These are phyloP conservation scores for Colletotrichum tropicale DNA, from an alignment of 2,329 filamentous ascomycete genomes.

Conservation along the genomic window DNA sequence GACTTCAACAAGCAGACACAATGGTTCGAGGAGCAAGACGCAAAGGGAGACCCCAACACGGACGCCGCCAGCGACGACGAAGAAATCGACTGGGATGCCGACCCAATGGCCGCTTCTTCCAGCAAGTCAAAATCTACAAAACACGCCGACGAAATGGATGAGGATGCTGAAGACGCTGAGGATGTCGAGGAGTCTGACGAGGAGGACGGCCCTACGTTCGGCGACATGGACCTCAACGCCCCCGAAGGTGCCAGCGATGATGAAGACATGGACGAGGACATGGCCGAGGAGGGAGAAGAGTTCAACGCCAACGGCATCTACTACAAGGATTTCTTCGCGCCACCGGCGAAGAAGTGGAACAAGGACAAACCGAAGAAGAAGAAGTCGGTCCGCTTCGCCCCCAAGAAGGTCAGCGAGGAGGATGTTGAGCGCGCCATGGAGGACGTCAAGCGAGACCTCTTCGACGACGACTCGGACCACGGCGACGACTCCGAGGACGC, in stretches of 20 bases:
- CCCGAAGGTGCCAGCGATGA: constrained; percentile 72
- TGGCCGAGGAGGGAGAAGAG: constrained; percentile 52
- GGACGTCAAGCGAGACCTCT: constrained; percentile 86
- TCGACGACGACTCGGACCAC: constrained; percentile 75
- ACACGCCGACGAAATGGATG: constrained; percentile 30
- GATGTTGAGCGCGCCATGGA: constrained; percentile 85
- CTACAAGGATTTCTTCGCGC: constrained; percentile 93
- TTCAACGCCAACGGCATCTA: constrained; percentile 86
- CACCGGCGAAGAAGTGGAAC: constrained; percentile 72
- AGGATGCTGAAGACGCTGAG: constrained; percentile 12
- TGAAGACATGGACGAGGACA: constrained; percentile 62
- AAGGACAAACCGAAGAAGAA: constrained; percentile 50
- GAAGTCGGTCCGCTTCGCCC: constrained; percentile 41
- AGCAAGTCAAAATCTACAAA: constrained; percentile 29
- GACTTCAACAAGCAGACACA: constrained; percentile 96
- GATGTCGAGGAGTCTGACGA: constrained; percentile 58
- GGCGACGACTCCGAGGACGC: constrained; percentile 67
- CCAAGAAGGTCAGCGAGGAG: constrained; percentile 57
- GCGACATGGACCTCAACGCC: constrained; percentile 75
- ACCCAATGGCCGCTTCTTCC: constrained; percentile 64
- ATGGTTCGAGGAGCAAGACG: constrained; percentile 86
- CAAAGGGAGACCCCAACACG: constrained; percentile 74
- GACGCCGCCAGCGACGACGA: constrained; percentile 81
- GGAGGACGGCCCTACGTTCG: constrained; percentile 84
- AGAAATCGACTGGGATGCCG: constrained; percentile 78